Percentiles rank a stretch among this genome's conserved stretches.
These are phyloP conservation scores for Tolypocladium sp. DNA, from an alignment of 2,329 filamentous ascomycete species.

Conservation along the genomic window DNA sequence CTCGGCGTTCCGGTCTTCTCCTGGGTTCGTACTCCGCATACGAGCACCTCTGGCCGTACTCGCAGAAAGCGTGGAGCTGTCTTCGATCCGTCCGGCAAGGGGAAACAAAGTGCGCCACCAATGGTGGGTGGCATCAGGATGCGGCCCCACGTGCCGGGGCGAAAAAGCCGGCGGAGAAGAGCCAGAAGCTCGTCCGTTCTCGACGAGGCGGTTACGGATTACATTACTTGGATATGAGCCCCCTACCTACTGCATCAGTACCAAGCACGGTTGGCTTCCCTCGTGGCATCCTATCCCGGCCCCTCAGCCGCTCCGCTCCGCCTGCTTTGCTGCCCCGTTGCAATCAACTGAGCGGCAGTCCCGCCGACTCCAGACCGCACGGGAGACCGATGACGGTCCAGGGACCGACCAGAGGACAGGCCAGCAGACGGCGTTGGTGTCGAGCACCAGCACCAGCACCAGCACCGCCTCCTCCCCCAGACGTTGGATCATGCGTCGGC, in stretches of 20 bases:
- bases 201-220: too few relatives aligned
- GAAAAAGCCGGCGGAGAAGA: neutral
- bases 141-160: too few relatives aligned
- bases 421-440: neutral
- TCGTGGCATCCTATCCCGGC: neutral
- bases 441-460: neutral
- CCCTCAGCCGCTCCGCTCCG: neutral
- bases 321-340: neutral
- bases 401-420: too few relatives aligned
- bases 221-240: neutral
- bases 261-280: neutral
- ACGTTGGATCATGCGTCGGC: neutral
- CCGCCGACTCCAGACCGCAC: too few relatives aligned
- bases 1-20: too few relatives aligned
- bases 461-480: neutral
- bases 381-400: too few relatives aligned
- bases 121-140: neutral
- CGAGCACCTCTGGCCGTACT: too few relatives aligned
- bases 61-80: too few relatives aligned
- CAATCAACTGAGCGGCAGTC: too few relatives aligned
- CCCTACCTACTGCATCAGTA: neutral
- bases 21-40: too few relatives aligned
- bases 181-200: neutral
- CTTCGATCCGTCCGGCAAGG: too few relatives aligned
- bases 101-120: neutral